Evolutionary conservation across 1,284 basidiomycete genomes (phyloP), one percentile per base, ranked within the genome.

Genomic region (Fomitiporia mediterranea): DNA sequence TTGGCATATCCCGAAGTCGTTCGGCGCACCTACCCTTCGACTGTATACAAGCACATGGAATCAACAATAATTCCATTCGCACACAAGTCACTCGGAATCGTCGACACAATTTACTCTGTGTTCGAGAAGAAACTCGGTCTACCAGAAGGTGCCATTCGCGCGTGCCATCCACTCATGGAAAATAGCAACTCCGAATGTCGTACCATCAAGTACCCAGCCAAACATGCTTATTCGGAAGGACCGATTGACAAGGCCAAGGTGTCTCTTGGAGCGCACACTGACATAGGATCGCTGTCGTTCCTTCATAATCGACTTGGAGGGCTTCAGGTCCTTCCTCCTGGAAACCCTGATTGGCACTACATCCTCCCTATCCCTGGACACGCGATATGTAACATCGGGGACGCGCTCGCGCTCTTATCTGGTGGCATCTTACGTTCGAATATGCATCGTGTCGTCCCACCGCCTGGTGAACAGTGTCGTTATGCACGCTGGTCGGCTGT

Each of bases 301-400:
- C 69, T 87, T 46, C 82, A 85, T 48, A 88, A 88, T 66, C 77
- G 77, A 13, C 75, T 89, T 0, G 86, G 86, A 2, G 87, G 87
- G 0, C 69, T 90, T 5, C 87, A 89, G 63, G 84, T 89, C 0
- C 72, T 87, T 42, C 76, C 78, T 1, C 84, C 84, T 0, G 81
- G 81, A 2, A 69, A 75, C 8, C 74, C 80, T 17, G 68, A 75
- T 21, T 89, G 86, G 86, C 81, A 82, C 61, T 89, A 86, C 60
- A 73, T 59, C 15, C 57, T 47, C n/a, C 84, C 84, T 0, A 65
- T 86, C 28, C 77, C 79, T 0, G 77, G 78, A 0, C 78, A 83
- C 56, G 79, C 79, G 1, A 72, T 84, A 30, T 83, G 83, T 66
- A 84, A 84, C 60, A 56, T 84, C 7, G 82, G 82, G 4, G 82